Conservation (phyloP, 2,329 filamentous ascomycete species). For the Rhexocercosporidium sp. region DNA sequence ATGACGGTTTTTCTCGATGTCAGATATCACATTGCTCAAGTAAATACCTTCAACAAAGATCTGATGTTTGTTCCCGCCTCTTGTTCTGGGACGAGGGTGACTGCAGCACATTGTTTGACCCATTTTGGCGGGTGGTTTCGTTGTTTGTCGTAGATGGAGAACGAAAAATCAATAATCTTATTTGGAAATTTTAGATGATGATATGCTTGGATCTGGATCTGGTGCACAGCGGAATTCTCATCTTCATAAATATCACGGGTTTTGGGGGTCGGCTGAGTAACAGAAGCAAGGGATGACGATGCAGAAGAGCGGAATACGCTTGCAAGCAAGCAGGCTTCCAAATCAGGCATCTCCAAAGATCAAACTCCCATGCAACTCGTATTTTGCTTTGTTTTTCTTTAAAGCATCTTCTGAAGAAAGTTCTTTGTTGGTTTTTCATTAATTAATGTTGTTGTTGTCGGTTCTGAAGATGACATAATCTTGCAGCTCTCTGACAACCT, state of each 20-base stretch:
- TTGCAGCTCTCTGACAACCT: not conserved
- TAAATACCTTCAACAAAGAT: not conserved
- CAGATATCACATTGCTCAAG: not conserved
- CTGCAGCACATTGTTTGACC: constrained; percentile 4
- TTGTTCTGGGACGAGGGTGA: not conserved
- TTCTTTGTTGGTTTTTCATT: not conserved
- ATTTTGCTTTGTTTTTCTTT: not conserved
- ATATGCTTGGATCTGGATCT: not conserved
- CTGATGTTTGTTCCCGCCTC: not conserved
- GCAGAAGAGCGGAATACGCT: not conserved
- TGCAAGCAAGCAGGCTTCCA: not conserved
- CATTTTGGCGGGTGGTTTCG: not conserved
- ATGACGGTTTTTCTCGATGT: not conserved
- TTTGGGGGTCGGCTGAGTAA: constrained; percentile 3
- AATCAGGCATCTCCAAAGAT: not conserved
- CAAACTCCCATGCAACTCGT: not conserved
- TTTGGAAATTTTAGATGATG: not conserved
- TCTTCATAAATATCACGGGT: not conserved
- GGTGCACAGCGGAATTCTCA: not conserved
- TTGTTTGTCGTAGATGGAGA: not conserved
- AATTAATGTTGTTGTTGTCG: not conserved
- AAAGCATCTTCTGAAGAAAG: not conserved
- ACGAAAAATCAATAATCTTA: not conserved
- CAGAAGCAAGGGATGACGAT: constrained; percentile 1
- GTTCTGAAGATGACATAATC: not conserved